phyloP scores from a whole-genome alignment of 2,329 filamentous ascomycete genomes.

The Penicillium sp. region DNA sequence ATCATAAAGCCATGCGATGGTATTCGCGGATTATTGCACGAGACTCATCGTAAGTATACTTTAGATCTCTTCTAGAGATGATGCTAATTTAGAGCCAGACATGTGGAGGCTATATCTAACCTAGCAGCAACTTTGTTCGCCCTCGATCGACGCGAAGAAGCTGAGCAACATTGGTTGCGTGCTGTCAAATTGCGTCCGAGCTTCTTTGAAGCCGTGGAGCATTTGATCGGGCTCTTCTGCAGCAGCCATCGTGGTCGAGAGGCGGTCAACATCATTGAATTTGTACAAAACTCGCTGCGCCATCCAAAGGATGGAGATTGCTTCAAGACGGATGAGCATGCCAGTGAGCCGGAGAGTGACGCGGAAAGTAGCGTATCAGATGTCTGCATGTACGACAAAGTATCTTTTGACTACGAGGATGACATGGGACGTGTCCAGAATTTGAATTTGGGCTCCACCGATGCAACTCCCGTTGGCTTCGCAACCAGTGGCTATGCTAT shows the following conservation, averaged over 20 bases:
- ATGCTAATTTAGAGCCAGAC: conserved; percentile 51
- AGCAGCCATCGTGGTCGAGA: conserved; percentile 76
- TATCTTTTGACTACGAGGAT: conserved; percentile 58
- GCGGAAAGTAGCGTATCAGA: conserved; percentile 54
- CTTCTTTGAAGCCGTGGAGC: conserved; percentile 93
- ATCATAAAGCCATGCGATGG: conserved; percentile 63
- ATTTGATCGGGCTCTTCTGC: conserved; percentile 85
- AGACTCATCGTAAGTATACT: conserved; percentile 53
- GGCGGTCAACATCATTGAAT: conserved; percentile 83
- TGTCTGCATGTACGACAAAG: conserved; percentile 55
- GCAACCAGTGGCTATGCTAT: conserved; percentile 83
- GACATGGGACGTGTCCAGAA: conserved; percentile 33
- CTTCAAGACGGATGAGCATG: conserved; percentile 52
- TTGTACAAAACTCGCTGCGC: conserved; percentile 73
- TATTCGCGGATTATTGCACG: conserved; percentile 57
- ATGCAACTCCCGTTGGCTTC: conserved; percentile 53
- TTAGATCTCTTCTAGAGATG: neutral
- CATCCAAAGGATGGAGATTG: conserved; percentile 50
- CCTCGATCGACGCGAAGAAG: conserved; percentile 77
- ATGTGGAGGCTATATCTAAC: conserved; percentile 93
- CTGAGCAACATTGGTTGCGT: conserved; percentile 79
- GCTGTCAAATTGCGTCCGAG: conserved; percentile 81
- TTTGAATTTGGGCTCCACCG: conserved; percentile 26
- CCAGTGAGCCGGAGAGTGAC: conserved; percentile 62
- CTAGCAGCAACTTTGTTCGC: conserved; percentile 86